Base-by-base conservation (phyloP, 768 basidiomycete genomes). In the Trametes maxima region DNA sequence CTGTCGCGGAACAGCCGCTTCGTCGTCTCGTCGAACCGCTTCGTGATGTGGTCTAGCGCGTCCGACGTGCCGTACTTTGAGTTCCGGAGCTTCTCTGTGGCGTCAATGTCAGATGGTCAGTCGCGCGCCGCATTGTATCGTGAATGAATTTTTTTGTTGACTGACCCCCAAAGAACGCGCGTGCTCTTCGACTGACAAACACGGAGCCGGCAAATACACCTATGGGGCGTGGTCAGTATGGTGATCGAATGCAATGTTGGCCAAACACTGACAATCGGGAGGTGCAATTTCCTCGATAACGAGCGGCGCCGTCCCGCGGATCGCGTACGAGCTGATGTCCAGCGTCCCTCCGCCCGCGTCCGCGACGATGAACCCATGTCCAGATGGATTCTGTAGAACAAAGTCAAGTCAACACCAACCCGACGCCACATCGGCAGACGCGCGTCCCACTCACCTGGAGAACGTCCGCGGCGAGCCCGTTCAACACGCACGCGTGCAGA, bases 211-310 rank as follows among this genome's bases (percentile, higher is more conserved):
- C 88, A 72, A 92, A 92, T 42, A 91, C 83, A 72, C 87, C 87
- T 89, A 11, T 14, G 16, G 10, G 11, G 21, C 5, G 10, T 39
- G 45, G 21, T 22, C 21, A 52, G 19, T 22, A 10, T 14, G 21
- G 19, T 14, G 10, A 39, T 13, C 37, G 5, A 67, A n/a, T 48
- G 21, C 46, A 57, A 25, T n/a, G 5, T 52, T 22, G 40, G 43
- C 21, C 14, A 17, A 36, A 28, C 2, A 75, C 85, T 60, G 63
- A 88, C 90, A 92, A 72, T 92, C 90, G 12, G 90, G 88, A 24
- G 90, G 90, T 2, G 90, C 90, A 65, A 91, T 85, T 74, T 92
- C 90, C 70, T 92, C 90, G 66, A 92, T 91, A 16, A 88, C 83
- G 16, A 92, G 81, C 0, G 90, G 90, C 24, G 79, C 73, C 3